A percentile compares a stretch with the other conserved stretches of the same genome.
phyloP scores from a whole-genome alignment of 108 stramenopile genomes.

The Nitzschia putrida region DNA sequence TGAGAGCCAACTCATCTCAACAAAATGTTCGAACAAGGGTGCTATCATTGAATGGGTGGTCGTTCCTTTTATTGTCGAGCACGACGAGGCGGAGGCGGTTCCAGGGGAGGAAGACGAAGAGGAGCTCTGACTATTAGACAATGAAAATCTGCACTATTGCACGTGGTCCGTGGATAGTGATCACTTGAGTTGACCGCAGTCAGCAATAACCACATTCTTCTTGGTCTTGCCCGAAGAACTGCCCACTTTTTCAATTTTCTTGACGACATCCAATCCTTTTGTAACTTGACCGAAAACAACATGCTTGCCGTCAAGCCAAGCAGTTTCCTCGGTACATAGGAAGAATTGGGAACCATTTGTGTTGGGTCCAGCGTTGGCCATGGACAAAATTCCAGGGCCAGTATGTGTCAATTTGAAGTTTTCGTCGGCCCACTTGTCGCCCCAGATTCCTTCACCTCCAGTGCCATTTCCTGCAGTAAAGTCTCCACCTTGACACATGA shows the following conservation, averaged over 20 bases:
- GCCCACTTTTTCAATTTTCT: conserved; percentile 81
- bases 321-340: conserved; percentile 86
- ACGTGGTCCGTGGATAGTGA: background rate
- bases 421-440: conserved; percentile 92
- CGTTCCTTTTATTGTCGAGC: conserved; percentile 82
- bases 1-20: conserved; percentile 67
- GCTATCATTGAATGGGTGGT: conserved; percentile 77
- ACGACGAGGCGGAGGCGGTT: conserved; percentile 23
- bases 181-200: conserved; percentile 73
- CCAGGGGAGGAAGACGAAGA: conserved; percentile 15
- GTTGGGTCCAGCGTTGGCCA: conserved; percentile 94
- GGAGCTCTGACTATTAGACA: background rate
- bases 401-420: conserved; percentile 90
- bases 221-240: conserved; percentile 67
- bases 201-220: conserved; percentile 69
- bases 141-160: background rate
- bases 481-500: conserved; percentile 86
- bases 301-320: conserved; percentile 94
- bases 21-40: conserved; percentile 70
- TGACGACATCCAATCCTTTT: conserved; percentile 86
- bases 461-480: conserved; percentile 84
- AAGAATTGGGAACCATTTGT: conserved; percentile 96
- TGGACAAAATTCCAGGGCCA: conserved; percentile 55
- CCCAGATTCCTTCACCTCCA: conserved; percentile 88
- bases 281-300: conserved; percentile 93